Percentiles rank a stretch among this genome's conserved stretches.
Conservation (phyloP, 1,284 basidiomycete genomes). For the Tylopilus orsonianus region DNA sequence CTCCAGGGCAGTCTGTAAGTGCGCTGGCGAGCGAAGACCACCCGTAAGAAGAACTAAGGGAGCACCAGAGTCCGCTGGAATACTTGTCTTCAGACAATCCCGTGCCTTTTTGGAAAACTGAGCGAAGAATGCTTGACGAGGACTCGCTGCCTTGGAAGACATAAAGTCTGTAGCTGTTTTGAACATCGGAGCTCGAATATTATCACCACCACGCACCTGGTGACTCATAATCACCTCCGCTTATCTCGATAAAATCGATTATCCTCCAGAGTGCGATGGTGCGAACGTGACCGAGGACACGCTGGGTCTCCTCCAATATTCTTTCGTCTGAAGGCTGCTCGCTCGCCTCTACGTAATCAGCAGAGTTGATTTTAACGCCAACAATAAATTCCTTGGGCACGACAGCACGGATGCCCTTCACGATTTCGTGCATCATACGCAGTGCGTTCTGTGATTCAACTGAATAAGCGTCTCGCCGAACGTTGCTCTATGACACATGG, state of each 20-base stretch:
- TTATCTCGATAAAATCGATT: slow-evolving; percentile 85
- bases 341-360: slow-evolving; percentile 71
- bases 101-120: slow-evolving; percentile 55
- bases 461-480: slow-evolving; percentile 66
- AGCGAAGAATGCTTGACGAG: slow-evolving; percentile 62
- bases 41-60: slow-evolving; percentile 81
- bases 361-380: slow-evolving; percentile 86
- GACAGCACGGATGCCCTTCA: slow-evolving; percentile 56
- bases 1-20: slow-evolving; percentile 55
- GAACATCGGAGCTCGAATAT: not conserved
- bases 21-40: slow-evolving; percentile 64
- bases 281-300: slow-evolving; percentile 64
- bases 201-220: slow-evolving; percentile 49
- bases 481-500: slow-evolving; percentile 56
- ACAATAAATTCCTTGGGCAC: slow-evolving; percentile 68
- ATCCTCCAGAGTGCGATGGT: slow-evolving; percentile 62
- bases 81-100: slow-evolving; percentile 44
- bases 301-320: slow-evolving; percentile 31
- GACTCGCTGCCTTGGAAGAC: slow-evolving; percentile 16
- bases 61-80: slow-evolving; percentile 22
- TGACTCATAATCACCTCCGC: slow-evolving; percentile 84
- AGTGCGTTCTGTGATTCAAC: slow-evolving; percentile 45
- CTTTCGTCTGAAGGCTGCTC: slow-evolving; percentile 34
- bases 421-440: slow-evolving; percentile 65
- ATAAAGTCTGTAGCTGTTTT: slow-evolving; percentile 42